Evolutionary conservation across 2,329 filamentous ascomycete genomes (phyloP), one percentile per base, ranked within the genome.

Genomic region (Aspergillus latus): DNA sequence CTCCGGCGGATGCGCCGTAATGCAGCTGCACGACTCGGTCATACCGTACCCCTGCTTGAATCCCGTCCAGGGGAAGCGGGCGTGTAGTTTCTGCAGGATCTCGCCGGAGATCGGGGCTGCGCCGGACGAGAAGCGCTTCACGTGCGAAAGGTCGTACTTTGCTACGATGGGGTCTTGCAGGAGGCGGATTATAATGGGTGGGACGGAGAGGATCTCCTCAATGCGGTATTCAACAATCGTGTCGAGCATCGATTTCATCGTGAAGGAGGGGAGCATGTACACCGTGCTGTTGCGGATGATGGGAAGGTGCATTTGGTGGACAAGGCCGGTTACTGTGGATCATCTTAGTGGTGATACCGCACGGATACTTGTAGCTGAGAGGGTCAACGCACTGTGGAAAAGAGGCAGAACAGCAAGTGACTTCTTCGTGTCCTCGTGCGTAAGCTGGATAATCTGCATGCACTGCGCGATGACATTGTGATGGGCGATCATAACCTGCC

Each of bases 11-110:
- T 87, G 84, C 0, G 82, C 78, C 0, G 84, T 86, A 59, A 88
- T 85, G 61, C 83, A 87, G 2, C 76, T 79, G 66, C 84, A 88
- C 0, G 78, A 82, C 67, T 88, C 86, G 0, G 86, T 88, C 84
- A 88, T 88, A 29, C 86, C 86, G 63, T 87, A 88, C 1, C 84
- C 84, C 64, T 87, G 85, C 62, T 84, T 84, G 69, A 88, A 85
- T 0, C 83, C 83, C 0, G 80, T 84, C 1, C 78, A 72, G 0
- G 84, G 85, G 63, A 86, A 87, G 47, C 78, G 80, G 58, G 77
- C 74, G 56, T 82, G 70, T 11, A 88, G 72, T 26, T 80, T 75
- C 26, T 81, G 77, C 13, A 87, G 75, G 52, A 88, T 81, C 65
- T 87, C 81, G 5, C 76, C 74, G 2, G 76, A 78, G 3, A 85